Evolutionary conservation across 345 rosid genomes (phyloP), one percentile per base, ranked within the genome.

Genomic region (Raphanus sativus): DNA sequence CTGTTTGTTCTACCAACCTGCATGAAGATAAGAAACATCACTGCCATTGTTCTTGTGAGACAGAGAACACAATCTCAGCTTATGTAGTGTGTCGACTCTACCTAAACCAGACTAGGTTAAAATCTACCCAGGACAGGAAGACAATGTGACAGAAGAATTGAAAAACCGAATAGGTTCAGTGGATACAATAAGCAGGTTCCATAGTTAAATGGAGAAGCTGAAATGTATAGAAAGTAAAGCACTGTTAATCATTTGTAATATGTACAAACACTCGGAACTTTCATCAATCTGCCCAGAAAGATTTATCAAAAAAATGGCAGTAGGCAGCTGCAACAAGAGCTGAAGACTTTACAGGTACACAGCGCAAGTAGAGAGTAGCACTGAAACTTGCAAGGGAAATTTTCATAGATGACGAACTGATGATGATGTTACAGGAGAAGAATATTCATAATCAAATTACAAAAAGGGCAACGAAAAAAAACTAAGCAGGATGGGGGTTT

Each of bases 371-470:
- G 17, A 52, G 4, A 21, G 21, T 8, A 48, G 8, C 64, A 50
- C 10, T 40, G 45, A 70, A 64, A 54, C 71, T 64, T 29, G 65
- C 61, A 59, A 50, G 17, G 61, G 15, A 63, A 26, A 26, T 29
- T 5, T 42, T 56, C 71, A 58, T 71, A 64, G 70, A 77, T 52
- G 58, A 45, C 32, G 21, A 38, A 28, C 30, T 70, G 48, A 45
- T 45, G 50, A 3, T 21, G 45, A 15, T 62, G 16, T 42, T 71
- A 78, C 81, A 72, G 8, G 69, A 59, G 63, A 66, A 48, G 45
- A 66, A 66, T 25, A 48, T 48, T 59, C 81, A 34, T 33, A 67
- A 60, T 25, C 11, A 45, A 60, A 60, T 60, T 15, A 66, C 24
- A 78, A 8, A 65, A n/a, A 32, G 25, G 36, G 28, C 8, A 21